Base-by-base conservation (phyloP, 805 yeast genomes). In the Debaryomyces tyrocola region DNA sequence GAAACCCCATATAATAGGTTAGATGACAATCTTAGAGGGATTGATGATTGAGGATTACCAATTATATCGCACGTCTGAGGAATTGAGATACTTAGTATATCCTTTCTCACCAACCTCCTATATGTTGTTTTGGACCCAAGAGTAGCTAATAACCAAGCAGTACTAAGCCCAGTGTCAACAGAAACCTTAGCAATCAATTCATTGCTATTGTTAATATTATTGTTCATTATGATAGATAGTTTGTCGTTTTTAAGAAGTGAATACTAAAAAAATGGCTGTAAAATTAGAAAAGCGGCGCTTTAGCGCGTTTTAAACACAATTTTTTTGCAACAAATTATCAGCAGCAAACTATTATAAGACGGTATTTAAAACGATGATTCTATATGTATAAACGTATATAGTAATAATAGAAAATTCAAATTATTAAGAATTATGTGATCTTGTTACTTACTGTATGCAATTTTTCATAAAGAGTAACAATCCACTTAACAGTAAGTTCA, bases 1-100 rank as follows among this genome's bases (percentile, higher is more conserved):
- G 79, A 63, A 1, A 78, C 62, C 0, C 85, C 85, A 52, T 74
- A 70, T 46, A 81, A 55, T 8, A 81, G 58, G 41, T 61, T 72
- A 0, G 83, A 74, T 0, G 69, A 58, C 14, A 69, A 60, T 37
- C 82, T 58, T 20, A 61, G 50, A 28, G 40, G 45, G 4, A 33
- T 31, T 14, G 27, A 8, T 10, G 33, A 46, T 7, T 41, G 37
- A n/a, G 29, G 33, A 15, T 20, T 28, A 11, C 40, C 28, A 2
- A 51, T 41, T 21, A 40, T 53, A 3, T 53, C 48, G 54, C 84
- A 79, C 2, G 72, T 62, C 2, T 57, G 52, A 1, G 82, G 78
- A 18, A 80, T 74, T 1, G 77, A 68, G 1, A 69, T 51, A 4
- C 61, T 57, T 10, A 60, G 53, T n/a, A 73, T 62, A 14, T 63